These are phyloP conservation scores for Basidiobolus meristosporus DNA, from an alignment of 371 early-diverging fungal species.

Conservation along the genomic window DNA sequence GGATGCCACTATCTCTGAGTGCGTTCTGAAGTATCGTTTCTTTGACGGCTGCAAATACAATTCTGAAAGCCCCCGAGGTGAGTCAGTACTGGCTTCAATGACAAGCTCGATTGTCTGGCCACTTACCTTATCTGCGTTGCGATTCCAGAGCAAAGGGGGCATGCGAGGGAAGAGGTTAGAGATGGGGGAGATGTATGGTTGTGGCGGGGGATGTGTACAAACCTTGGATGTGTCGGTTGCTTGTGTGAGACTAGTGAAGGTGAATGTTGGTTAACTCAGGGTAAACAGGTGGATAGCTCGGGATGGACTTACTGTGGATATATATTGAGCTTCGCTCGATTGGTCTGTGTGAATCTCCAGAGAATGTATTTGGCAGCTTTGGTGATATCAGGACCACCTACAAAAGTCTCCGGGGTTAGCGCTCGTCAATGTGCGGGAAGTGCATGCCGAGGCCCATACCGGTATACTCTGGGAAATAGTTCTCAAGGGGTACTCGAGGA, in stretches of 20 bases:
- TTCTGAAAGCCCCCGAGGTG: too few relatives aligned
- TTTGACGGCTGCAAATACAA: conserved; percentile 59
- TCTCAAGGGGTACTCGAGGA: conserved; percentile 25
- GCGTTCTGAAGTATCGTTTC: conserved; percentile 56
- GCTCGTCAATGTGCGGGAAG: too few relatives aligned
- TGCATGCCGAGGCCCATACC: conserved; percentile 23
- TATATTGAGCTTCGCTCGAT: conserved; percentile 48
- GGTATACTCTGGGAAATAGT: conserved; percentile 52
- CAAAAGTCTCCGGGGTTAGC: too few relatives aligned
- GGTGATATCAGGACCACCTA: conserved; percentile 40
- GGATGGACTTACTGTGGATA: conserved; percentile 49
- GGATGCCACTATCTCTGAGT: conserved; percentile 38
- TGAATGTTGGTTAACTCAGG: neutral
- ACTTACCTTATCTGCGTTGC: conserved; percentile 1
- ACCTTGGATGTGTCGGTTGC: conserved; percentile 65
- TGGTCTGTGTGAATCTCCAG: conserved; percentile 55
- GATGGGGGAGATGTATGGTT: neutral
- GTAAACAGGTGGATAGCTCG: neutral
- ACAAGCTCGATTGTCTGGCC: too few relatives aligned
- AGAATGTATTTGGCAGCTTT: conserved; percentile 63
- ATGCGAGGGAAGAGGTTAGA: too few relatives aligned
- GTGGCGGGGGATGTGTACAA: conserved; percentile 5
- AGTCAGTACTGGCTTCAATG: too few relatives aligned
- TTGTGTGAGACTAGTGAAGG: conserved; percentile 40
- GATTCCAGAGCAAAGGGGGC: too few relatives aligned